These are phyloP conservation scores for Neurospora sublineolata DNA, from an alignment of 495 filamentous ascomycete species.

Conservation along the genomic window DNA sequence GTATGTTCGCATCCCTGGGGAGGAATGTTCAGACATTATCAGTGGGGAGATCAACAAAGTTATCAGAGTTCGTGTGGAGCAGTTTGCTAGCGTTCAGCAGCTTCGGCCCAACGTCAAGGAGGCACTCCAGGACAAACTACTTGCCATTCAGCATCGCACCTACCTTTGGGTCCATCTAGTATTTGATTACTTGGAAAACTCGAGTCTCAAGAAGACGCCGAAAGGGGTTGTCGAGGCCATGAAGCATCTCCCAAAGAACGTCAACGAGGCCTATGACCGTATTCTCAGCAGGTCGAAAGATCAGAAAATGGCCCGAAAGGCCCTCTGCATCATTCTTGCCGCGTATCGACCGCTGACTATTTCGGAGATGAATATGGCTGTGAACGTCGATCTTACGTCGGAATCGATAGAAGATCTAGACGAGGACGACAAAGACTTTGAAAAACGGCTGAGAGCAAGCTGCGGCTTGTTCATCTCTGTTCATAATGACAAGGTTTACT, in stretches of 20 bases:
- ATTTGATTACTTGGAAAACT: slow-evolving; percentile 3
- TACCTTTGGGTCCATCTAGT: slow-evolving; percentile 14
- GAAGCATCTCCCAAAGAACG: slow-evolving; percentile 2
- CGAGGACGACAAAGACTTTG: slow-evolving; percentile 9
- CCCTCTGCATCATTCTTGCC: slow-evolving; percentile 10
- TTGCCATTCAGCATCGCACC: slow-evolving; percentile 4
- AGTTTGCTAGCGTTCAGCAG: neutral
- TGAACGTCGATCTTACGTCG: neutral
- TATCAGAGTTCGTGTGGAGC: neutral
- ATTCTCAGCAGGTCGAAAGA: slow-evolving; percentile 10
- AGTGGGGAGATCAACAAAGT: slow-evolving; percentile 1
- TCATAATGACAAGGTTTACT: slow-evolving; percentile 14
- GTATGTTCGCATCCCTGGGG: slow-evolving; percentile 24
- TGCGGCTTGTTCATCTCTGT: slow-evolving; percentile 17
- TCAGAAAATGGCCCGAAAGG: slow-evolving; percentile 1
- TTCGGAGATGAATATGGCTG: slow-evolving; percentile 5
- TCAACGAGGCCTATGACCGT: slow-evolving; percentile 15
- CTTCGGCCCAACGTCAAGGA: neutral
- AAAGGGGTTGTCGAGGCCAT: slow-evolving; percentile 4
- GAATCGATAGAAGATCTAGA: slow-evolving; percentile 5
- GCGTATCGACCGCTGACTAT: slow-evolving; percentile 11
- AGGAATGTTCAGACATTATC: slow-evolving; percentile 20
- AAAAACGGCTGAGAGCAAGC: slow-evolving; percentile 2
- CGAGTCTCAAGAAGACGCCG: slow-evolving; percentile 5
- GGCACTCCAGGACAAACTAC: neutral